Base-by-base conservation (phyloP, 768 basidiomycete species). In the Heimioporus sp. region DNA sequence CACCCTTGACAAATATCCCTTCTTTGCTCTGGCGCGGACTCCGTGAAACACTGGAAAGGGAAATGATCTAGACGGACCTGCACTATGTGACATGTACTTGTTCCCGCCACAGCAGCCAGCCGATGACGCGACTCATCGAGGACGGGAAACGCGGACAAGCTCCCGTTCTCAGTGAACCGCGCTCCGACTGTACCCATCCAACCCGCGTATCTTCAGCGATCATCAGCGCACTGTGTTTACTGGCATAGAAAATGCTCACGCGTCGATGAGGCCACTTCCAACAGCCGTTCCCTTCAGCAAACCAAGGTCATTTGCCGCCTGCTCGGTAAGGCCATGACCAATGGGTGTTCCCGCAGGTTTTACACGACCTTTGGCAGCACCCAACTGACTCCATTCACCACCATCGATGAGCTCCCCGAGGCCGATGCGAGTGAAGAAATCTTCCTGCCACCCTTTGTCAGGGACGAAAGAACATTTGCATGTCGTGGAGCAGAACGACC, bases 171-270 rank as follows among this genome's bases (percentile, higher is more conserved):
- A 20, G 68, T 74, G 54, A 83, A 84, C 37, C 86, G 75, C 16
- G 93, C 93, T 7, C 90, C 96, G 40, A 97, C 83, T 0, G 96
- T 98, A 12, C 97, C 97, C 58, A 98, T 75, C 97, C 96, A 98
- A 19, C 97, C 97, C 2, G 97, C 93, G 69, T 98, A 87, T 5
- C 87, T 88, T 56, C 19, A 37, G 42, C 8, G 8, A 51, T 21
- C 34, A 40, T 56, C 9, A 52, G 21, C 10, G 5, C 7, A 15
- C 11, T 38, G 17, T 13, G 8, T 19, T 45, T 41, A n/a, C 58
- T 20, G 48, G 8, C 32, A 24, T 44, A 1, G 16, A 16, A 17
- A 49, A 21, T 35, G 72, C 85, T 64, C 58, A 95, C 85, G 94
- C 97, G 60, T 99, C 97, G 58, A 99, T 98, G 38, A 98, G 81